phyloP scores from a whole-genome alignment of 2,329 filamentous ascomycete genomes.

The Hirsutella minnesotensis region DNA sequence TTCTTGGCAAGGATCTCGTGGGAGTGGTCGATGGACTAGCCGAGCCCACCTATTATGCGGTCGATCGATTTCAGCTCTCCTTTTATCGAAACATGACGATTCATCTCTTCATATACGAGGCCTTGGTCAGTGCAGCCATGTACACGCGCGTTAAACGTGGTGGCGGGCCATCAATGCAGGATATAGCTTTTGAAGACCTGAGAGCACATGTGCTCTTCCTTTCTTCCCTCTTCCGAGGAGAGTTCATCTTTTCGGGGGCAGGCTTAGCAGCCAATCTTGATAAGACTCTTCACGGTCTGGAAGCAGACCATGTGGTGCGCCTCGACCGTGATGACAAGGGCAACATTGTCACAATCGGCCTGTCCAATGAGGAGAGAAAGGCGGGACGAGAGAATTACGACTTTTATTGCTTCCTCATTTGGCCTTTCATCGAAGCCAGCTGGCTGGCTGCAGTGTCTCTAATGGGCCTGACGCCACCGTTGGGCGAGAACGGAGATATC shows the following conservation, averaged over 20 bases:
- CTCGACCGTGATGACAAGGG: constrained; percentile 45
- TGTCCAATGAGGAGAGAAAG: constrained; percentile 64
- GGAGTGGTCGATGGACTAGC: constrained; percentile 67
- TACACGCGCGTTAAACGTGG: constrained; percentile 87
- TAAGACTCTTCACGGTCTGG: constrained; percentile 64
- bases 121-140: constrained; percentile 78
- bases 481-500: constrained; percentile 41
- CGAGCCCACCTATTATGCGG: constrained; percentile 88
- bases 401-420: constrained; percentile 97
- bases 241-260: constrained; percentile 92
- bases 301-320: constrained; percentile 65
- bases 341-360: constrained; percentile 54
- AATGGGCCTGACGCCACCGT: constrained; percentile 72
- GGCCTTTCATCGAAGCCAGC: constrained; percentile 91
- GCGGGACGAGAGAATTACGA: constrained; percentile 89
- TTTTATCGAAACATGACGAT: constrained; percentile 99
- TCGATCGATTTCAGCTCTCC: constrained; percentile 91
- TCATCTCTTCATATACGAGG: constrained; percentile 90
- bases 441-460: constrained; percentile 88
- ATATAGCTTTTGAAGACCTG: constrained; percentile 64
- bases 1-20: constrained; percentile 81
- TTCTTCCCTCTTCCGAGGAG: constrained; percentile 84
- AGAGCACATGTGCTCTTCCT: constrained; percentile 76
- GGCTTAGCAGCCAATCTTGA: constrained; percentile 72
- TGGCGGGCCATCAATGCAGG: constrained; percentile 70